Base-by-base conservation (phyloP, 495 filamentous ascomycete genomes). In the Sordaria brevicollis region DNA sequence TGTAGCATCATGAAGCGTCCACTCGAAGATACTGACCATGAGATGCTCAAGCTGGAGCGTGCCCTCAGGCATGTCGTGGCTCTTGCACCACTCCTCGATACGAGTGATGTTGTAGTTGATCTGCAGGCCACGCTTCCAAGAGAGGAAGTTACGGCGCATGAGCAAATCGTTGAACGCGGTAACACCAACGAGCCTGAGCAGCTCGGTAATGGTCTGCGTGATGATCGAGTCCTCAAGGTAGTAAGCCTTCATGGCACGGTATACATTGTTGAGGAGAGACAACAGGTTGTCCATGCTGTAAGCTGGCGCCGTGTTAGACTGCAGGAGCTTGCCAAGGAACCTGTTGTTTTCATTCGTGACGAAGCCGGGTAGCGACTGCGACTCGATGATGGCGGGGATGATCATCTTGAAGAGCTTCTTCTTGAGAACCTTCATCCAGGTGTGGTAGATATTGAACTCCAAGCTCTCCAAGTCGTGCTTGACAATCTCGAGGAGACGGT, bases 51-150 rank as follows among this genome's bases (percentile, higher is more conserved):
- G 87, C 82, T 98, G 93, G 68, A 99, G 85, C 65, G 94, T 98
- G 36, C 96, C 96, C 81, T 98, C 94, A 6, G 96, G 96, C 94
- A 99, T 97, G 75, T 98, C 96, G 79, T 99, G 96, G 76, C 93
- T 97, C 87, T 99, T 99, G 82, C 96, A 99, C 96, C 96, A 99
- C 82, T 99, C 96, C 80, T 99, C 96, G 69, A 99, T 98, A 35
- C 96, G 88, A 31, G 96, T 99, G 77, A 99, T 99, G 81, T 99
- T 98, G 84, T 99, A 99, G 81, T 99, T 99, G 82, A 99, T 99
- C 83, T 99, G 96, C 65, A 99, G 84, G 70, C 96, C 96, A 78
- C 96, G 91, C 84, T 99, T 99, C 96, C 96, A 99, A 15, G 94
- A 97, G 68, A 99, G 88, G 87, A 99, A 99, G 79, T 97, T 97